Evolutionary conservation across 2,329 filamentous ascomycete species (phyloP).

Genomic region (Calonectria pseudoreteaudii): DNA sequence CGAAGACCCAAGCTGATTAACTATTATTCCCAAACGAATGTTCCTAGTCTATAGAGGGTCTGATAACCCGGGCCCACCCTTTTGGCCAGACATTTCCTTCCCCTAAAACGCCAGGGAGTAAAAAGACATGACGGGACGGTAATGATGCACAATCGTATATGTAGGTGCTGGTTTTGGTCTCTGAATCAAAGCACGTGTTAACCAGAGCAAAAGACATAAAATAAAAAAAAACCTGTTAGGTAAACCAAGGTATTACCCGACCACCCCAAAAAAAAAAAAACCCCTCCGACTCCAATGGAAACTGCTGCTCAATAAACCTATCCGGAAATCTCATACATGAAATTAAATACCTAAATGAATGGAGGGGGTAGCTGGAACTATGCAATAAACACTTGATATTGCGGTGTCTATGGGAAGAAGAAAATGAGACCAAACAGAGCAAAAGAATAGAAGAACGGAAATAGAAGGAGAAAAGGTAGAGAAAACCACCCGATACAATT

Average conservation of each 20-base stretch:
- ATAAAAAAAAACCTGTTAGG: neutral
- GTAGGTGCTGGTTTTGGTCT: neutral
- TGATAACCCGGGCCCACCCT: neutral
- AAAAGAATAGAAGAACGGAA: neutral
- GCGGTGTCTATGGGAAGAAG: neutral
- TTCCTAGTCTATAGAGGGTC: constrained; percentile 9
- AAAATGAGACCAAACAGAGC: neutral
- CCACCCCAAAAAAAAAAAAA: neutral
- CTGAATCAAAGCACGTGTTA: neutral
- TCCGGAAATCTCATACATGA: neutral
- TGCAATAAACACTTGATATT: neutral
- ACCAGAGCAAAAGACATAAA: neutral
- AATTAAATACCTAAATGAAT: constrained; percentile 5
- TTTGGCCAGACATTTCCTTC: neutral
- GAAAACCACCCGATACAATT: neutral
- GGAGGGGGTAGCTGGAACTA: neutral
- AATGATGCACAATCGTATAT: neutral
- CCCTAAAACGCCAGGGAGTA: neutral
- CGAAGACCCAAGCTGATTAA: neutral
- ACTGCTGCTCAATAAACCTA: neutral
- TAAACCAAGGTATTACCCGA: neutral
- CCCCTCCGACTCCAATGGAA: neutral
- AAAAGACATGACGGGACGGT: neutral
- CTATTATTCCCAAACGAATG: neutral
- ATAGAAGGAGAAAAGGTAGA: neutral